Base-by-base conservation (phyloP, 2,329 filamentous ascomycete genomes). In the Colletotrichum sp. region DNA sequence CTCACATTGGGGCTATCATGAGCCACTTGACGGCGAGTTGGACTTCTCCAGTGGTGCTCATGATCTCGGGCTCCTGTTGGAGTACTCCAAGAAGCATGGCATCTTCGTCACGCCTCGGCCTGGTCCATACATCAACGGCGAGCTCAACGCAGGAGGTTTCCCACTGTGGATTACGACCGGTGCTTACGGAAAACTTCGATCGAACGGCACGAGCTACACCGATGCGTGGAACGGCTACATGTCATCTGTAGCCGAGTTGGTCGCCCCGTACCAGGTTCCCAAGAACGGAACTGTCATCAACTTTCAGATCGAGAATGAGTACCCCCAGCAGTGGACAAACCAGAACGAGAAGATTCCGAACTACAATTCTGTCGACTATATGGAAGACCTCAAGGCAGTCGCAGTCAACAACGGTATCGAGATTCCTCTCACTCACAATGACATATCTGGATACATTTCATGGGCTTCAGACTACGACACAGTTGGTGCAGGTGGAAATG, bases 301-400 rank as follows among this genome's bases (percentile, higher is more conserved):
- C 2, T 86, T 92, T 21, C 94, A 95, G 81, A 92, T 92, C 0
- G 93, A 95, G 80, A 95, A 95, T 75, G 94, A 95, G 79, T 94
- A 80, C 62, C 69, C 83, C 10, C 83, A 88, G 12, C 79, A 82
- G 9, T 93, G 92, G 79, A 92, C 92, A 0, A 90, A 94, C 79
- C 85, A 86, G 1, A 86, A 88, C 1, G 95, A 95, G 81, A 93
- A 94, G 83, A 4, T 86, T 89, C 65, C 91, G 91, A 79, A 90
- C 94, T 8, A 88, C 3, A 30, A 26, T 18, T 26, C 63, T 4
- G 48, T 65, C 4, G 30, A 65, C 18, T 65, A 65, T n/a, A 65
- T 65, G 38, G 38, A 65, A 30, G 16, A 32, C 1, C 38, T 65
- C 6, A 26, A 65, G 12, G 9, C 91, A 67, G 86, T 94, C 59